Base-by-base conservation (phyloP, 495 filamentous ascomycete genomes). In the Tuber melanosporum region DNA sequence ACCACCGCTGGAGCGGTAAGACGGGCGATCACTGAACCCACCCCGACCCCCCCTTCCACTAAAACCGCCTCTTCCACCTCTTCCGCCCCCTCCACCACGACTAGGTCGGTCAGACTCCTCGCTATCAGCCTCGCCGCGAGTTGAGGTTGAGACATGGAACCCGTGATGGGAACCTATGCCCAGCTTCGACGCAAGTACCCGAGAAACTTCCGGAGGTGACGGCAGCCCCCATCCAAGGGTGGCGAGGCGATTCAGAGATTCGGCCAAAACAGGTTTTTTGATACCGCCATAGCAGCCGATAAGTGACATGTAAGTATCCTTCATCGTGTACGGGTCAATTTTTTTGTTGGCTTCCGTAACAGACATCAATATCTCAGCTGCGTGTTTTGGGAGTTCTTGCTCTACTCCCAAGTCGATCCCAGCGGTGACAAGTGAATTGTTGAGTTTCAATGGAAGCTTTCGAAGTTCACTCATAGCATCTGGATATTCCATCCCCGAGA, bases 391-490 rank as follows among this genome's bases (percentile, higher is more conserved):
- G 7, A 87, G 83, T 39, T 76, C 82, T 52, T 80, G 84, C 78
- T 82, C 83, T 32, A 80, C 77, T 44, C 85, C 88, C 87, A 90
- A 88, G 77, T 90, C 89, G 71, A 89, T 84, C 73, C 72, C 76
- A 22, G 91, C 87, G 14, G 87, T 84, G 46, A 85, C 82, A 19
- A 94, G 83, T 1, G 87, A 86, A 7, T 85, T 83, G 82, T 93
- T 91, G 0, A 85, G 80, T 69, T 89, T 80, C 76, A 99, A 86
- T 9, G 94, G 94, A 26, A 98, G 87, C 41, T 85, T 85, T 26
- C 83, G 82, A 17, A 97, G 87, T 12, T 86, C 86, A 0, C 83
- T 41, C 17, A 87, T 83, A 12, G 88, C 86, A 17, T 86, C 84
- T 0, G 74, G n/a, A 0, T 86, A 62, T 83, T 97, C 93, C 19